Base-by-base conservation (phyloP, 2,329 filamentous ascomycete genomes). In the Fusarium algeriense region DNA sequence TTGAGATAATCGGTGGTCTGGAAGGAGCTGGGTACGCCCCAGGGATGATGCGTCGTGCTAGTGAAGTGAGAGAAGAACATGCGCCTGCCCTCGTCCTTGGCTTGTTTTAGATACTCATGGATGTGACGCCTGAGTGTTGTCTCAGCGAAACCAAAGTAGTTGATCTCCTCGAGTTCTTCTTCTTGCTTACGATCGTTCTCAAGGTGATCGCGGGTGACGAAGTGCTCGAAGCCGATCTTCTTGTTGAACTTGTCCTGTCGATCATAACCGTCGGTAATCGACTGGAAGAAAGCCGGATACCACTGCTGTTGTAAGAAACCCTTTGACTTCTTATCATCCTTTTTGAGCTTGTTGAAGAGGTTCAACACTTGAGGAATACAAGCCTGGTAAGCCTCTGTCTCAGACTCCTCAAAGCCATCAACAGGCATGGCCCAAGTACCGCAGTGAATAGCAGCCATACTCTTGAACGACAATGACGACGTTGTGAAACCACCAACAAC, bases 381-480 rank as follows among this genome's bases (percentile, higher is more conserved):
- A 6, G 83, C 82, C 58, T 84, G 81, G 61, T 84, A 84, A 34
- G 82, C 76, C 41, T 83, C 78, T 19, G 82, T 77, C 26, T 79
- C 69, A 34, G 79, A 82, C 64, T 85, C 83, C 44, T 78, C 76
- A 35, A 84, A 84, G 59, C 81, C 81, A 55, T 85, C 6, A 73
- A 80, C 35, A 78, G 70, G 8, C 68, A 85, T 75, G 0, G 83
- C 81, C 13, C 77, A 79, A n/a, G 83, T 72, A 15, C 83, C 83
- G 52, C 83, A 85, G 35, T 84, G 74, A 15, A 81, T 83, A 5
- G 81, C 82, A 0, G 79, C 78, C 17, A 84, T 60, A 52, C 82
- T 84, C 73, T 85, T 85, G 35, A 83, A 76, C 0, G 83, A 85
- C 34, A 83, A 82, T 0, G 83, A 84, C 2, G 80, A 78, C 1